Evolutionary conservation across 257 asterid genomes (phyloP).

Genomic region (Ilex aquifolium): DNA sequence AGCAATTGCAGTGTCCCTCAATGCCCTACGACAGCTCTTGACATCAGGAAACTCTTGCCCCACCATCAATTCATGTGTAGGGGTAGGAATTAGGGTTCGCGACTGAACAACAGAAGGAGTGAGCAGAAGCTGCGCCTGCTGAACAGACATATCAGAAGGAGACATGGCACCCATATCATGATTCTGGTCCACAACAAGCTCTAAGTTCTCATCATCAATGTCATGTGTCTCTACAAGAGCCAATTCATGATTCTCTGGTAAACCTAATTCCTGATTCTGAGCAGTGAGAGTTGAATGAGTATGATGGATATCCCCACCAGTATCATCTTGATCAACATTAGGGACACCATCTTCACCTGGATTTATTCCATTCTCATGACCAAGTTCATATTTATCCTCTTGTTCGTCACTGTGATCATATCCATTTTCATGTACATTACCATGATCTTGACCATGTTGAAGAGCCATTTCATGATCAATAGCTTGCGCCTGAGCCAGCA

Average conservation of each 20-base stretch:
- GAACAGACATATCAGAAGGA: constrained; percentile 17
- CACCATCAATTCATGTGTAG: constrained; percentile 42
- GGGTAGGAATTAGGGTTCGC: constrained; percentile 29
- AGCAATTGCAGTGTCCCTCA: constrained; percentile 67
- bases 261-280: constrained; percentile 24
- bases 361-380: constrained; percentile 17
- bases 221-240: constrained; percentile 27
- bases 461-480: constrained; percentile 24
- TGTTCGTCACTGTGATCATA: constrained; percentile 25
- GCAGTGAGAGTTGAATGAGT: constrained; percentile 27
- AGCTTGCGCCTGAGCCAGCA: constrained; percentile 21
- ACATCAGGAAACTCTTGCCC: constrained; percentile 74
- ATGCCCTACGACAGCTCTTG: constrained; percentile 59
- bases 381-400: constrained; percentile 29
- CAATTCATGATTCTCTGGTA: constrained; percentile 33
- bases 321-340: constrained; percentile 24
- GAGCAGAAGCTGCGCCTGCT: constrained; percentile 32
- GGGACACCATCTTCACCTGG: constrained; percentile 17
- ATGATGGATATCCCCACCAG: constrained; percentile 19
- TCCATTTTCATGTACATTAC: constrained; percentile 17
- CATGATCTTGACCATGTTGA: constrained; percentile 18
- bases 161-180: constrained; percentile 23
- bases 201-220: constrained; percentile 32
- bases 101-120: constrained; percentile 48
- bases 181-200: constrained; percentile 32